Evolutionary conservation across 306 rosid genomes (phyloP).

Genomic region (Fagus sylvatica): DNA sequence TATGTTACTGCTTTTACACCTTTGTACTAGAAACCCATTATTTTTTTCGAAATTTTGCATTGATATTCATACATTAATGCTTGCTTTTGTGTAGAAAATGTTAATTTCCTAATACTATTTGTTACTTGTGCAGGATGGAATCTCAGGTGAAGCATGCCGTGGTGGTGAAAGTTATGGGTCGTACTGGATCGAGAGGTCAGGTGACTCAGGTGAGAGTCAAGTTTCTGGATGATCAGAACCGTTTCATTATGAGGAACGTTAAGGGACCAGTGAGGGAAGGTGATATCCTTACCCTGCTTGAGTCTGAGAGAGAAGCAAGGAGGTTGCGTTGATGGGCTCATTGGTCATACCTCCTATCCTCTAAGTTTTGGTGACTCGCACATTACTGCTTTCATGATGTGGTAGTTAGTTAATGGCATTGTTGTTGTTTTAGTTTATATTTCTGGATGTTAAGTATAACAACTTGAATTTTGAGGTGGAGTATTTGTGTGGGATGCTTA

Average conservation of each 20-base stretch:
- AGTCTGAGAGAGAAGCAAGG: slow-evolving; percentile 59
- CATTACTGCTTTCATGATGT: not conserved
- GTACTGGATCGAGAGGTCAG: slow-evolving; percentile 52
- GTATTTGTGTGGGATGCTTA: not conserved
- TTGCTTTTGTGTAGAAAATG: not conserved
- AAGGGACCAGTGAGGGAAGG: slow-evolving; percentile 53
- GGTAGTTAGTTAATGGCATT: slow-evolving; percentile 1
- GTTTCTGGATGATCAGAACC: slow-evolving; percentile 52
- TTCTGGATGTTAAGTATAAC: not conserved
- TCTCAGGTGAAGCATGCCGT: slow-evolving; percentile 42
- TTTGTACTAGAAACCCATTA: too few species aligned
- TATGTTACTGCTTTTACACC: too few species aligned
- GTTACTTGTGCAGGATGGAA: slow-evolving; percentile 39
- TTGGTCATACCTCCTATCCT: not conserved
- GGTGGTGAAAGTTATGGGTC: slow-evolving; percentile 52
- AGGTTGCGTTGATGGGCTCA: slow-evolving; percentile 41
- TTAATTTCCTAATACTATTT: too few species aligned
- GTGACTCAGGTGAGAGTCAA: slow-evolving; percentile 56
- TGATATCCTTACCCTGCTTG: slow-evolving; percentile 48
- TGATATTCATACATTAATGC: too few species aligned
- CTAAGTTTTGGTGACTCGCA: slow-evolving; percentile 4
- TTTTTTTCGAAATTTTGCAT: too few species aligned
- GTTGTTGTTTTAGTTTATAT: not conserved
- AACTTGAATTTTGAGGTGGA: slow-evolving; percentile 6
- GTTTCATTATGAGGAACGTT: slow-evolving; percentile 53